Percentiles rank a stretch among this genome's conserved stretches.
Evolutionary conservation across 2,329 filamentous ascomycete species (phyloP).

Genomic region (Pestalotiopsis sp.): DNA sequence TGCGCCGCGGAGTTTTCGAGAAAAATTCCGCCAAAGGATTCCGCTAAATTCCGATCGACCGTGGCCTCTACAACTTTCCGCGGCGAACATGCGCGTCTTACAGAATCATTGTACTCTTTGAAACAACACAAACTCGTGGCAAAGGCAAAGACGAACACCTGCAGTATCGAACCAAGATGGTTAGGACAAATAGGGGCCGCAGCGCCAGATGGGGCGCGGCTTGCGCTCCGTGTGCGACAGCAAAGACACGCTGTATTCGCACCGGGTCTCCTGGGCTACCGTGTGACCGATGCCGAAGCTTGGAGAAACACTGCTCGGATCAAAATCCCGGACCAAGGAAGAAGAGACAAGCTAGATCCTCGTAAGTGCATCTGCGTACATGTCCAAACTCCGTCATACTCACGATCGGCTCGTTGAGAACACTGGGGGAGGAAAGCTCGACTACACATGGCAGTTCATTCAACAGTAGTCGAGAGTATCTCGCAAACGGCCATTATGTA

Average conservation of each 20-base stretch:
- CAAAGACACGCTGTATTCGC: conserved; percentile 7
- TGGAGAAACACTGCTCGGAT: neutral
- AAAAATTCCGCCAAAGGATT: neutral
- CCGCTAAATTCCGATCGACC: neutral
- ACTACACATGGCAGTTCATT: neutral
- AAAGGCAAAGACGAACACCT: neutral
- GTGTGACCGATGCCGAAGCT: conserved; percentile 8
- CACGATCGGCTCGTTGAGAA: neutral
- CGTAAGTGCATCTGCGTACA: neutral
- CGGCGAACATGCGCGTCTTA: neutral
- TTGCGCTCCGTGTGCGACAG: neutral
- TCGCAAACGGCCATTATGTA: no score
- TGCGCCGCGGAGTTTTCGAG: conserved; percentile 2
- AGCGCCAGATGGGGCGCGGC: conserved; percentile 6
- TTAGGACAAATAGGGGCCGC: neutral
- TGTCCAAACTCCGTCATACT: neutral
- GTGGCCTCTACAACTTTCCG: neutral
- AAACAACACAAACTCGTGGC: no score
- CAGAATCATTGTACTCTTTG: neutral
- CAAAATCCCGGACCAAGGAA: conserved; percentile 2
- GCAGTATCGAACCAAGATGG: neutral
- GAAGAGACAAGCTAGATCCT: neutral
- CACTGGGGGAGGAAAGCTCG: neutral
- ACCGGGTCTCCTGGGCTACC: neutral
- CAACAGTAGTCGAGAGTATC: neutral